Conservation (phyloP, 2,329 filamentous ascomycete genomes). For the Diaporthe vaccinii region DNA sequence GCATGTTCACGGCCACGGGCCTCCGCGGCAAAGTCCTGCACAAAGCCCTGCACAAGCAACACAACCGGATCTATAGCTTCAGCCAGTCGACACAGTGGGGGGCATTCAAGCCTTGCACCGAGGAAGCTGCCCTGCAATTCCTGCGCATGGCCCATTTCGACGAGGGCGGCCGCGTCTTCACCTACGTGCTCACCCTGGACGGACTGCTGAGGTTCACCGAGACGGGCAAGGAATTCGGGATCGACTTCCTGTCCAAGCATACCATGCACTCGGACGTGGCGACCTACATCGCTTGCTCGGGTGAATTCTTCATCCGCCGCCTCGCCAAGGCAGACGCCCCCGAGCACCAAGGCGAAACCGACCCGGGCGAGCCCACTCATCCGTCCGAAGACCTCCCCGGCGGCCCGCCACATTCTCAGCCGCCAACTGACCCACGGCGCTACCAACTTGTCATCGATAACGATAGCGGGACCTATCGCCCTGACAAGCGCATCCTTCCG, state of each 20-base stretch:
- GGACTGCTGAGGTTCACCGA: slow-evolving; percentile 92
- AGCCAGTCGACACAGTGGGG: slow-evolving; percentile 82
- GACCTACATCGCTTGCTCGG: slow-evolving; percentile 90
- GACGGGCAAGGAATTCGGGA: slow-evolving; percentile 94
- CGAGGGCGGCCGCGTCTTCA: slow-evolving; percentile 88
- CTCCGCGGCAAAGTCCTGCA: slow-evolving; percentile 85
- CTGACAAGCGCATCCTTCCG: slow-evolving; percentile 82
- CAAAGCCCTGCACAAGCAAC: slow-evolving; percentile 90
- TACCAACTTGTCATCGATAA: slow-evolving; percentile 97
- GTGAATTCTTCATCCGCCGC: slow-evolving; percentile 91
- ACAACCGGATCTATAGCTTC: slow-evolving; percentile 90
- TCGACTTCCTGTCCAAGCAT: slow-evolving; percentile 93
- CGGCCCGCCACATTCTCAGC: slow-evolving; percentile 59
- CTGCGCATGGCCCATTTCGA: slow-evolving; percentile 89
- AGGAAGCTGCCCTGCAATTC: slow-evolving; percentile 82
- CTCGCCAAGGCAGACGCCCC: slow-evolving; percentile 64
- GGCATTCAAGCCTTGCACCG: slow-evolving; percentile 73
- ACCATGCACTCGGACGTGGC: slow-evolving; percentile 97
- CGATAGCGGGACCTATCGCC: slow-evolving; percentile 92
- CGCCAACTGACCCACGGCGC: slow-evolving; percentile 62
- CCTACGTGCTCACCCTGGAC: slow-evolving; percentile 91
- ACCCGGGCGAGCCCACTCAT: slow-evolving; percentile 64
- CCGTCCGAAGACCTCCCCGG: slow-evolving; percentile 61
- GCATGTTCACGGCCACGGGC: slow-evolving; percentile 86
- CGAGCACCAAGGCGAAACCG: slow-evolving; percentile 51